phyloP scores from a whole-genome alignment of 176 grass and related monocot species.

The Zoysia pacifica region DNA sequence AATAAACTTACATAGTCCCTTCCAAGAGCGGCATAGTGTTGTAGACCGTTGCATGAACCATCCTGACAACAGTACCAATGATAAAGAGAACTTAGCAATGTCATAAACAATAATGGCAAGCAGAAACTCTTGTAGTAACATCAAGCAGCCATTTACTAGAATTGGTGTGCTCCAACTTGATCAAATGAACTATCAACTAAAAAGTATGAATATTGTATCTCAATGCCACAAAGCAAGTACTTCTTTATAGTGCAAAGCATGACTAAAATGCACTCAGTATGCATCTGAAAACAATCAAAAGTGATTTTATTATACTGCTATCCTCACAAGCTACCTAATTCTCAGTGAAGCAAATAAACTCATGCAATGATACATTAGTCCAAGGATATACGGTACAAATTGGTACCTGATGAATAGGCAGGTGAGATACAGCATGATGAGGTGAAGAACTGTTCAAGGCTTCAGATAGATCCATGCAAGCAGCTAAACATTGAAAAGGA shows the following conservation, averaged over 20 bases:
- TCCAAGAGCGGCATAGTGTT: constrained; percentile 94
- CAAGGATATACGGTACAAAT: neutral
- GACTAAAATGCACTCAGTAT: neutral
- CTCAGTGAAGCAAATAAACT: constrained; percentile 17
- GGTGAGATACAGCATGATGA: constrained; percentile 59
- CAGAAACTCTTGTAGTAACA: neutral
- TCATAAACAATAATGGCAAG: neutral
- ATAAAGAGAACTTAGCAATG: constrained; percentile 20
- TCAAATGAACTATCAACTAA: constrained; percentile 8
- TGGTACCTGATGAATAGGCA: constrained; percentile 95
- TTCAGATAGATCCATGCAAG: constrained; percentile 81
- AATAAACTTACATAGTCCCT: constrained; percentile 67
- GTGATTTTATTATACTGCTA: constrained; percentile 17
- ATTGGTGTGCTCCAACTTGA: neutral
- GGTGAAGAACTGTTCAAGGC: constrained; percentile 75
- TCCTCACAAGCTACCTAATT: neutral
- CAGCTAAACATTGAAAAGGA: constrained; percentile 94
- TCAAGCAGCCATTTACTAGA: neutral
- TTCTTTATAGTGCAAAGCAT: constrained; percentile 19
- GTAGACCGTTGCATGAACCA: constrained; percentile 97
- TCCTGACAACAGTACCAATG: constrained; percentile 58
- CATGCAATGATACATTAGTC: neutral
- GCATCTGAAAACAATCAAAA: constrained; percentile 15
- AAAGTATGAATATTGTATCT: neutral
- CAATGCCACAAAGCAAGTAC: neutral